phyloP scores from a whole-genome alignment of 495 filamentous ascomycete genomes.

The Aspergillus ostianus region DNA sequence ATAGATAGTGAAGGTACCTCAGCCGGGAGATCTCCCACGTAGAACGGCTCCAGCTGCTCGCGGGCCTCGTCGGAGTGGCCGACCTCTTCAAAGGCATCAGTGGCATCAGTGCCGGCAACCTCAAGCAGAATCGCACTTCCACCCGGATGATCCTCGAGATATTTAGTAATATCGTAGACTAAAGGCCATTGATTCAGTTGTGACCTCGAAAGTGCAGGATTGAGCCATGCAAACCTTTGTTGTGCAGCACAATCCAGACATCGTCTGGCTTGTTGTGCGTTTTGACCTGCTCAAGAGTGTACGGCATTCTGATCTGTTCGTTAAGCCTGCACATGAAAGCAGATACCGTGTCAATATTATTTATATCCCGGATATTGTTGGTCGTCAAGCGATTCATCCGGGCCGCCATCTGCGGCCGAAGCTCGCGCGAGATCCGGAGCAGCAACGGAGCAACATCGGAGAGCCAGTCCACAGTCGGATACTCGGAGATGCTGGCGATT shows the following conservation, averaged over 20 bases:
- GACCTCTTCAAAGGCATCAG: conserved; percentile 48
- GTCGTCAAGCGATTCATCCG: too few relatives aligned
- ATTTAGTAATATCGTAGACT: conserved; percentile 53
- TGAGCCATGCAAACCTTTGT: conserved; percentile 33
- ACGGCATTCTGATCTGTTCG: conserved; percentile 10
- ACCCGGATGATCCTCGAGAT: conserved; percentile 54
- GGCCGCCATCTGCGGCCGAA: not conserved
- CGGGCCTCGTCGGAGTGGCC: conserved; percentile 54
- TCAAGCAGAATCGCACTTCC: conserved; percentile 47
- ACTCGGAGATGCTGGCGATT: too few relatives aligned
- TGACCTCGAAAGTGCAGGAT: not conserved
- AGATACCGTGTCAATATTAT: conserved; percentile 1
- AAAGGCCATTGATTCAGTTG: conserved; percentile 9
- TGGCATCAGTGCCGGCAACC: conserved; percentile 53
- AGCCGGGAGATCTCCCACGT: conserved; percentile 21
- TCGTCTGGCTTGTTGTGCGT: conserved; percentile 29
- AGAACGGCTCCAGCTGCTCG: conserved; percentile 25
- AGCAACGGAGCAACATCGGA: too few relatives aligned
- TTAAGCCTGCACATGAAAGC: not conserved
- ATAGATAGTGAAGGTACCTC: conserved; percentile 8
- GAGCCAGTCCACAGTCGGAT: too few relatives aligned
- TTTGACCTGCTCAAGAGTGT: conserved; percentile 26
- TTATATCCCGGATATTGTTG: conserved; percentile 9
- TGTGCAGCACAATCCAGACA: conserved; percentile 49
- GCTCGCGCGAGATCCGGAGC: conserved; percentile 20